Evolutionary conservation across 164 flowering plant species (phyloP).

Genomic region (Magnolia kwangsiensis): DNA sequence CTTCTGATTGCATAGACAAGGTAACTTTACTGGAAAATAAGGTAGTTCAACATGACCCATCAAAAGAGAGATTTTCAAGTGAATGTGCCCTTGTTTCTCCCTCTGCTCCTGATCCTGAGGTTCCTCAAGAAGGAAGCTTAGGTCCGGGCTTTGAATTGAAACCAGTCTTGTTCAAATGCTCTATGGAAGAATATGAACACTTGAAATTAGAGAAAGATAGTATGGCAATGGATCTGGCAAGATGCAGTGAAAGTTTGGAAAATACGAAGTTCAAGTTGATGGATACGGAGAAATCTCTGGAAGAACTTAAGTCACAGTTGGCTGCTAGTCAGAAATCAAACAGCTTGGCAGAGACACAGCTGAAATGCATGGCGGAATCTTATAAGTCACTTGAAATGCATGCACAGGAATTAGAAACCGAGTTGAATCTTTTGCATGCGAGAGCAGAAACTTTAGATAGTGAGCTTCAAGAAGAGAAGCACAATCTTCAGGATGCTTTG

Average conservation of each 20-base stretch:
- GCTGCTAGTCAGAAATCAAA: constrained; percentile 67
- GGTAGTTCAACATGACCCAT: constrained; percentile 34
- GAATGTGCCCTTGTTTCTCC: constrained; percentile 49
- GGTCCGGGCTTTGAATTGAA: constrained; percentile 43
- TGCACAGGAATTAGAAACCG: constrained; percentile 59
- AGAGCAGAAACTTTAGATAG: constrained; percentile 51
- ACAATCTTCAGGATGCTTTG: constrained; percentile 49
- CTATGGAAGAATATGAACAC: constrained; percentile 59
- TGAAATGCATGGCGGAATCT: constrained; percentile 97
- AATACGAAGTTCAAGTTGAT: constrained; percentile 50
- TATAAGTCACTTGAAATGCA: constrained; percentile 82
- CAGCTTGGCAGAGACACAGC: constrained; percentile 92
- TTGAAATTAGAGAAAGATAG: constrained; percentile 68
- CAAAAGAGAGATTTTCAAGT: constrained; percentile 49
- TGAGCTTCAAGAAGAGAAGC: constrained; percentile 78
- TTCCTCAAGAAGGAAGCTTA: constrained; percentile 53
- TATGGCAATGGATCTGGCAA: constrained; percentile 46
- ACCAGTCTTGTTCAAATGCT: constrained; percentile 33
- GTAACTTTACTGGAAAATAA: constrained; percentile 76
- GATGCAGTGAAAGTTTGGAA: constrained; percentile 55
- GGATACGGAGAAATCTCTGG: constrained; percentile 64
- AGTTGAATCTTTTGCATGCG: constrained; percentile 49
- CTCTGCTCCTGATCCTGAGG: constrained; percentile 56
- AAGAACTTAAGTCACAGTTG: constrained; percentile 68
- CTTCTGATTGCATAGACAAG: constrained; percentile 82